Evolutionary conservation across 192 early-diverging fungal species (phyloP), one percentile per base, ranked within the genome.

Genomic region (Thoreauomyces humboldtii): DNA sequence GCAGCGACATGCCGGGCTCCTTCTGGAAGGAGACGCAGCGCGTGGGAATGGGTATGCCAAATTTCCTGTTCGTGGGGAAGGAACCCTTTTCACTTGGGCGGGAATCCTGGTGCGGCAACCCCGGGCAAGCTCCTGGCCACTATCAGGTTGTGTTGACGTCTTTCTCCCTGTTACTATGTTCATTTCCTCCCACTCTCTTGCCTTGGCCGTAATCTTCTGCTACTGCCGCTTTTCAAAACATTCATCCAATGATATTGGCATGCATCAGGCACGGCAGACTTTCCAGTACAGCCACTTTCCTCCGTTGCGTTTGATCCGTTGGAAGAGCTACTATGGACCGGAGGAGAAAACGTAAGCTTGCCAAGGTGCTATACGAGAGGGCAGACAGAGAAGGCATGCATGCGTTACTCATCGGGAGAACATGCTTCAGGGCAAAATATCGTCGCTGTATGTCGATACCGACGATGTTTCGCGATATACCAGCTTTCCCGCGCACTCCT

Each of bases 281-380:
- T 17, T 19, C 59, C 67, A 29, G 29, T 61, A 17, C 59, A 61
- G 37, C 61, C 69, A 21, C 14, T 73, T 33, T 66, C 87, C 7
- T 38, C 72, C 12, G 29, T 87, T 9, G 59, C 77, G 11, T 90
- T 88, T 56, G 91, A 92, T 71, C 67, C 80, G 0, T 72, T 82
- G 51, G 88, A 92, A 61, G 91, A 95, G 69, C 80, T 96, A 5
- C 38, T 98, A 48, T 96, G 93, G 89, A 70, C 84, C 1, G 95
- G 92, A 54, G 88, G 91, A 65, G 88, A 88, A 45, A 87, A 87
- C 65, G 91, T 93, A 78, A 78, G 50, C 51, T 46, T 0, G 12
- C 22, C 2, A 50, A n/a, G 5, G 2, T 43, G 41, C 38, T n/a
- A 35, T 21, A 28, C 11, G 50, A 31, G 50, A 22, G 7, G 24